Evolutionary conservation across 202 grass and related monocot species (phyloP), one percentile per base, ranked within the genome.

Genomic region (Miscanthus sacchariflorus): DNA sequence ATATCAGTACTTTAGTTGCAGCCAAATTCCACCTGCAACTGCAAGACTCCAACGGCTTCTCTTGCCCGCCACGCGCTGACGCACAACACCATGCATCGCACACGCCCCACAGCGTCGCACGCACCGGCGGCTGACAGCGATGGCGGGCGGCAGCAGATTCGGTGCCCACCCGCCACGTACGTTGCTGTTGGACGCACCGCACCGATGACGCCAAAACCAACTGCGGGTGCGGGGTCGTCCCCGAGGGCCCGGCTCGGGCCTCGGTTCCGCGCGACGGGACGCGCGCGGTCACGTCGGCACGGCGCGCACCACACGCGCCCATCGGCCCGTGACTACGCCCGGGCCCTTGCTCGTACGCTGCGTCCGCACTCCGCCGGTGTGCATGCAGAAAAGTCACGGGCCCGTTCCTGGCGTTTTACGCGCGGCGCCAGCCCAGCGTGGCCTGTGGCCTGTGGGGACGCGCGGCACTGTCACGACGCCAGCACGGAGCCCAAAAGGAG

Each of bases 1-100:
- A n/a, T n/a, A n/a, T n/a, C n/a, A n/a, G n/a, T n/a, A n/a, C n/a
- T n/a, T n/a, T n/a, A n/a, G n/a, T n/a, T n/a, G n/a, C n/a, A n/a
- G n/a, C n/a, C n/a, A n/a, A n/a, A n/a, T n/a, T n/a, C 33, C 64
- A 6, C 64, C 64, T 39, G 67, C 66, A 68, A 68, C 19, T 18
- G 81, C 68, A 38, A 73, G 48, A 13, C 27, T 61, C 50, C 69
- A 83, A 44, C 50, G 81, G 68, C 69, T 83, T 44, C 42, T 80
- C 68, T 58, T 27, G 81, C 36, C 48, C 13, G 30, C 24, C 80
- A n/a, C n/a, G n/a, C n/a, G n/a, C n/a, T n/a, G n/a, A 58, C 18
- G 7, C 59, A 63, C 59, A 63, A 63, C 58, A 71, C 67, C 64
- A 70, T 23, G 63, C 58, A 67, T 13, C 80, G 58, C 2, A 9